Base-by-base conservation (phyloP, 2,329 filamentous ascomycete species). In the Cordyceps cateniannulata region DNA sequence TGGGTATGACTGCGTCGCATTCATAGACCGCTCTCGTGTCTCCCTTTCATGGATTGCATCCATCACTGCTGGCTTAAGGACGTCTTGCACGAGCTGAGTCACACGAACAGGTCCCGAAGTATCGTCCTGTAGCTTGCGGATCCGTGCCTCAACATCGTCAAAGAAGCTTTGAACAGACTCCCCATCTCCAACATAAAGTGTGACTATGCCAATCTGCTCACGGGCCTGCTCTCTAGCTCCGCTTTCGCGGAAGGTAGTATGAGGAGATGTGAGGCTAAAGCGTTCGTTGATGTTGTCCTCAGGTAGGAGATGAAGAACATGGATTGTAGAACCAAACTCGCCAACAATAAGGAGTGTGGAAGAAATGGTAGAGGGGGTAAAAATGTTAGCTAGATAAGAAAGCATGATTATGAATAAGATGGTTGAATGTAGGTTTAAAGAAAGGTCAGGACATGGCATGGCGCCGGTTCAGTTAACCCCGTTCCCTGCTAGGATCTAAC, bases 131-230 rank as follows among this genome's bases (percentile, higher is more conserved):
- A 60, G 57, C 38, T 53, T 53, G 40, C n/a, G 27, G 3, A 47
- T 27, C 12, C 40, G 57, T 47, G 25, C 6, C 57, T 52, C 57
- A 38, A 60, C 29, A 38, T 60, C 48, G 57, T 45, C 57, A 38
- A 60, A 38, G 16, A 60, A 60, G 48, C 18, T 38, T 10, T 20
- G 10, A 49, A n/a, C n/a, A 44, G 48, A 52, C 38, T 60, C 57
- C 18, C 57, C 57, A 52, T 60, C 48, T 53, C 57, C 57, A 47
- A 35, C 57, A 18, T 60, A 18, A 25, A 53, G 22, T 47, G 57
- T 52, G 22, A 59, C 47, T 1, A n/a, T 59, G 48, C 57, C 57
- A 16, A 59, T 59, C 20, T 52, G 35, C 27, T 59, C 48, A 44
- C 57, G 57, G 14, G 38, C n/a, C 20, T 59, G 22, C 27, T 59